Base-by-base conservation (phyloP, 768 basidiomycete genomes). In the Leccinum broughii region DNA sequence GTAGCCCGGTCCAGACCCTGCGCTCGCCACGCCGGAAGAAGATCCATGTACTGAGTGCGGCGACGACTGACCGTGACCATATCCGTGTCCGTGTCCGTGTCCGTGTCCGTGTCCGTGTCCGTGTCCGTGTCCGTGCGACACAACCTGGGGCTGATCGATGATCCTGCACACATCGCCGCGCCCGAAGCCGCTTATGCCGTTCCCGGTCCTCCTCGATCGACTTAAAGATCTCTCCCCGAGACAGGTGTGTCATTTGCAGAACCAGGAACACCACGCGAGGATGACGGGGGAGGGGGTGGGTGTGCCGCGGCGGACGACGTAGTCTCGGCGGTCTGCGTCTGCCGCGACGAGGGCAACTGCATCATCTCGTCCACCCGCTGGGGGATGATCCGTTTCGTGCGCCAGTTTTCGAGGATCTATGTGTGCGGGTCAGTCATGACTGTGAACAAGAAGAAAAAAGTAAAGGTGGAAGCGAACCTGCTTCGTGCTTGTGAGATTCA, bases 151-250 rank as follows among this genome's bases (percentile, higher is more conserved):
- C 9, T 86, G 78, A 2, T 88, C 87, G 80, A 8, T 86, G 78
- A 2, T 88, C 87, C 68, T 92, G 90, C n/a, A 92, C 90, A 93
- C 94, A 96, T 49, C 93, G 85, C 37, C 91, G 85, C 72, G 95
- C 94, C 50, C 93, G 85, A 3, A 96, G 80, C 11, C 94, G 86
- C 75, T 97, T 97, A 68, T 97, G 95, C 62, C 95, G 84, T 68
- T 95, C 94, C 2, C 94, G 81, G 72, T 95, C 94, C 67, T 95
- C 93, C 72, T 97, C 93, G 64, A 97, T 93, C 13, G 13, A 2
- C 13, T 35, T 13, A 6, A 35, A 35, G 13, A 35, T 35, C 13
- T 35, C 34, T 35, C 34, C 34, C 5, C 13, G 5, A 2, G 86
- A 80, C 53, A 90, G 80, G 37, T 67, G 67, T 0, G 65, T 71